Percentiles rank a stretch among this genome's conserved stretches.
These are phyloP conservation scores for Angomonas desouzai DNA, from an alignment of 208 protist species.

Conservation along the genomic window DNA sequence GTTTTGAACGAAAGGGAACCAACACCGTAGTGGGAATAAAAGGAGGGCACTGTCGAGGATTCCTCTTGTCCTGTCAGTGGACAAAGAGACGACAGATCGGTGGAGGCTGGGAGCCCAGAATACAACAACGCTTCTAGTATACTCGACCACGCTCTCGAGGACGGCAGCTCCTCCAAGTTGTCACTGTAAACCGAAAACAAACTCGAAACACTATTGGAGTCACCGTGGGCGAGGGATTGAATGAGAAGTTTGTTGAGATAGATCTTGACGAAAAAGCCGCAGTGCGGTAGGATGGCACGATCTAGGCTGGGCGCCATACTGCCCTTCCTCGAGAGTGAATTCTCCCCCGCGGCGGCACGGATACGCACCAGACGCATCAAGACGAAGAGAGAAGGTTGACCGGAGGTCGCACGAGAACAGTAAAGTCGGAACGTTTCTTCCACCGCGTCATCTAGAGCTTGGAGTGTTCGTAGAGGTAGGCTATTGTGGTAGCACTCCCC, in stretches of 20 bases:
- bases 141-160: slow-evolving; percentile 27
- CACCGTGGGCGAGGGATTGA: slow-evolving; percentile 38
- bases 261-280: slow-evolving; percentile 12
- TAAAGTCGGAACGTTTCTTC: neutral
- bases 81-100: neutral
- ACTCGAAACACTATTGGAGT: slow-evolving; percentile 22
- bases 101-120: slow-evolving; percentile 29
- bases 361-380: slow-evolving; percentile 27
- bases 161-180: slow-evolving; percentile 30
- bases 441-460: neutral
- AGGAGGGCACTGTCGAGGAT: neutral
- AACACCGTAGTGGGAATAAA: neutral
- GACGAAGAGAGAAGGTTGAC: slow-evolving; percentile 30
- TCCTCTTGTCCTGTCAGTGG: slow-evolving; percentile 3
- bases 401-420: slow-evolving; percentile 4
- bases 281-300: neutral
- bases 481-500: neutral
- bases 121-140: slow-evolving; percentile 54
- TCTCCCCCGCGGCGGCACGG: slow-evolving; percentile 18
- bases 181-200: slow-evolving; percentile 24
- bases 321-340: neutral
- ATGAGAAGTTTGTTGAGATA: slow-evolving; percentile 21
- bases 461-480: neutral
- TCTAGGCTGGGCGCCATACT: slow-evolving; percentile 7
- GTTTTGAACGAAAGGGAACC: slow-evolving; percentile 1